Evolutionary conservation across 192 early-diverging fungal species (phyloP).

Genomic region (Backusella sp.): DNA sequence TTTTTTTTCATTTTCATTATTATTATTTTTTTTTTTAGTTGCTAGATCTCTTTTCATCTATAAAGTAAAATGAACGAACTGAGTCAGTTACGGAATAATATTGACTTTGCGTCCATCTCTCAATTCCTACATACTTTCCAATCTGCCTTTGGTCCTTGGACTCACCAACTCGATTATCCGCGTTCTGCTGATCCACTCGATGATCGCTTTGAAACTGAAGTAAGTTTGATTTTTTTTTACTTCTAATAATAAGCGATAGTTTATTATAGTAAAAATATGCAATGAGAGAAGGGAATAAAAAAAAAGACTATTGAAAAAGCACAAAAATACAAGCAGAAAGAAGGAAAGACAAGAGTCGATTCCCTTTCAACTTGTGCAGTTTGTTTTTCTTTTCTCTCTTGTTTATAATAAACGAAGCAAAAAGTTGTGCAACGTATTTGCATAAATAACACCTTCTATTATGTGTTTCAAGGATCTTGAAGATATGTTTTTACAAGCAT

Average conservation of each 20-base stretch:
- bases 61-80: background rate
- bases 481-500: conserved; percentile 47
- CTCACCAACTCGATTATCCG: background rate
- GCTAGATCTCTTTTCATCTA: background rate
- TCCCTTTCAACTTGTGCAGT: background rate
- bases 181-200: background rate
- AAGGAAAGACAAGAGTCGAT: background rate
- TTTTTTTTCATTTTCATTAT: background rate
- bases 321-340: background rate
- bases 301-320: background rate
- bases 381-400: background rate
- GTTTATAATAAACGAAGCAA: background rate
- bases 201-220: conserved; percentile 36
- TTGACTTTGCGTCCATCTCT: conserved; percentile 67
- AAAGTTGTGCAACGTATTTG: conserved; percentile 20
- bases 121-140: conserved; percentile 72
- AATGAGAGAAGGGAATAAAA: background rate
- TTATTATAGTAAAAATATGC: background rate
- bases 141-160: conserved; percentile 46
- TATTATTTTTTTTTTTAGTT: background rate
- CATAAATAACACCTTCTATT: conserved; percentile 4
- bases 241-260: background rate
- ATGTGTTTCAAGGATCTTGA: conserved; percentile 43
- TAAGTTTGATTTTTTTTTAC: background rate
- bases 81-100: conserved; percentile 42